These are phyloP conservation scores for Ramaria sp. DNA, from an alignment of 768 basidiomycete species.

Conservation along the genomic window DNA sequence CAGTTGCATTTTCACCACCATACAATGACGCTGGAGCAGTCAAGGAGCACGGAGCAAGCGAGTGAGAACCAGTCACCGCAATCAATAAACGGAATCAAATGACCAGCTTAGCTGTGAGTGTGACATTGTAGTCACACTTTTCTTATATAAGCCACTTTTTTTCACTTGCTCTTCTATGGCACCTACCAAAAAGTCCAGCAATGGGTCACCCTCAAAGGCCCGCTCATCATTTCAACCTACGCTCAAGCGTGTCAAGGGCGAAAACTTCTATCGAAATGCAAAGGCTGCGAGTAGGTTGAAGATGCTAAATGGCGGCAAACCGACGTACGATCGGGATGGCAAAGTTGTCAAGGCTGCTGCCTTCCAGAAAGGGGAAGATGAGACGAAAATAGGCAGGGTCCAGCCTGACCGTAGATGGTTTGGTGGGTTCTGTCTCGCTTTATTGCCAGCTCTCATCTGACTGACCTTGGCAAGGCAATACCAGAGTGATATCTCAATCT, in stretches of 20 bases:
- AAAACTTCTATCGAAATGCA: slow-evolving; percentile 98
- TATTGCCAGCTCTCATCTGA: not conserved
- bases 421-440: slow-evolving; percentile 41
- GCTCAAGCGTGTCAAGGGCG: slow-evolving; percentile 73
- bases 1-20: not conserved
- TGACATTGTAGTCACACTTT: too few species aligned
- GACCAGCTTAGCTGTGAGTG: too few species aligned
- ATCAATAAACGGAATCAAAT: too few species aligned
- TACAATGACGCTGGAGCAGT: too few species aligned
- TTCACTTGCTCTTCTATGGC: slow-evolving; percentile 18
- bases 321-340: slow-evolving; percentile 82
- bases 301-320: slow-evolving; percentile 88
- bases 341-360: slow-evolving; percentile 90
- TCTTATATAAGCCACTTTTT: not conserved
- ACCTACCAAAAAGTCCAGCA: slow-evolving; percentile 19
- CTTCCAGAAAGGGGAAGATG: slow-evolving; percentile 92
- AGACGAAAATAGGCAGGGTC: slow-evolving; percentile 81
- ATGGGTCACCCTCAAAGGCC: slow-evolving; percentile 22
- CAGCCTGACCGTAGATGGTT: slow-evolving; percentile 97
- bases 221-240: slow-evolving; percentile 37
- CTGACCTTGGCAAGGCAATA: slow-evolving; percentile 57
- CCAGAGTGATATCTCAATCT: slow-evolving; percentile 94
- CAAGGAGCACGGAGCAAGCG: too few species aligned
- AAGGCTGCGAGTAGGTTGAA: slow-evolving; percentile 78
- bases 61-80: too few species aligned